Base-by-base conservation (phyloP, 371 early-diverging fungal genomes). In the Paraphysoderma sedebokerense region DNA sequence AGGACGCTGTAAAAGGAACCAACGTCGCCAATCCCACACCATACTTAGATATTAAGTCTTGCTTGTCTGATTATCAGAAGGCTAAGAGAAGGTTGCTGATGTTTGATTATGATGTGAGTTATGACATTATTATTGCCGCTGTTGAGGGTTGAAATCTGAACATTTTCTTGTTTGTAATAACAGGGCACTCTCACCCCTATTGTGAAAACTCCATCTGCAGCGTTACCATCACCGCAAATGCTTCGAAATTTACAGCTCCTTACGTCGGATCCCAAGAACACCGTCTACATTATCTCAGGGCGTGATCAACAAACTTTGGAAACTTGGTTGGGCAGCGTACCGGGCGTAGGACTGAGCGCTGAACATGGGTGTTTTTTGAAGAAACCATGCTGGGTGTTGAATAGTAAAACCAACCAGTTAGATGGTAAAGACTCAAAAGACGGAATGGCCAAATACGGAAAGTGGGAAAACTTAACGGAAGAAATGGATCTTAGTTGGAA, bases 281-380 rank as follows among this genome's bases (percentile, higher is more conserved):
- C 77, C 30, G 85, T 92, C n/a, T 92, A 85, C 72, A 72, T 95
- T 4, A 86, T 95, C 24, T 87, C 87, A 30, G 96, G 97, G 1
- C 74, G 95, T 31, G 92, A 92, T 50, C 77, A 85, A 53, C 67
- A 68, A 30, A 74, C 81, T 31, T 57, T 97, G 27, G 83, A 90
- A 23, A 57, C 70, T 11, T 75, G 77, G 66, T 65, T 93, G 41
- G 85, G 88, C 32, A 55, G 69, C 17, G 70, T 92, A 38, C 66
- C 66, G 24, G 72, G 79, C 0, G 63, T 95, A 30, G 88, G 91
- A 0, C 58, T 93, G 19, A 77, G 86, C 55, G 87, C 87, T 19
- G 89, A 90, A 57, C 87, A 86, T 48, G 90, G 90, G 15, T 78
- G 79, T 51, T 85, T 82, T 55, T 65, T 88, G 31, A 79, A 79